Evolutionary conservation across 1,284 basidiomycete genomes (phyloP).

Genomic region (Agroathelia rolfsii): DNA sequence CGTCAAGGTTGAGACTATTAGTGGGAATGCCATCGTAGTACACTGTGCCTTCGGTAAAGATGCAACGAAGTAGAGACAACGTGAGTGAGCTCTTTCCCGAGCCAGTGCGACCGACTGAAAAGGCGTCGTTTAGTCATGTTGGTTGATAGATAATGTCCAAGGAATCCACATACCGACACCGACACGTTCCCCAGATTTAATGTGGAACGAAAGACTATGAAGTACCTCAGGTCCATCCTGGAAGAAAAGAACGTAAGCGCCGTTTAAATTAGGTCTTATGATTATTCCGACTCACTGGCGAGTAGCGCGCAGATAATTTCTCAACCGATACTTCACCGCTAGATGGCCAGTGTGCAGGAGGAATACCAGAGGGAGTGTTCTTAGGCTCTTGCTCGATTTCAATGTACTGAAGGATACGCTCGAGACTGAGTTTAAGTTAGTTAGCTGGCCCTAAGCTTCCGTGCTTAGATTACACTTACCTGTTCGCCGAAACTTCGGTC

Average conservation of each 20-base stretch:
- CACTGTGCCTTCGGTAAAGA: conserved; percentile 25
- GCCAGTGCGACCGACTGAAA: conserved; percentile 47
- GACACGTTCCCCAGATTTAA: conserved; percentile 40
- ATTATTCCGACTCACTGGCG: conserved; percentile 12
- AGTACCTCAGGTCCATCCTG: conserved; percentile 33
- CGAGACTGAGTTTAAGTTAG: conserved; percentile 24
- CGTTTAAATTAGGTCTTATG: too few relatives aligned
- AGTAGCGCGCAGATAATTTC: conserved; percentile 29
- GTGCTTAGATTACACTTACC: conserved; percentile 21
- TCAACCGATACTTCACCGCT: conserved; percentile 40
- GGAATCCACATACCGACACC: conserved; percentile 28
- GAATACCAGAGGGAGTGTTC: conserved; percentile 25
- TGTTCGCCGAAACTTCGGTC: conserved; percentile 49
- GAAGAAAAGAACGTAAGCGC: too few relatives aligned
- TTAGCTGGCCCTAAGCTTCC: neutral
- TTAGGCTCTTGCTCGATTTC: conserved; percentile 40
- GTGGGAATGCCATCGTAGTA: conserved; percentile 13
- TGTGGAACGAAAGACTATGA: conserved; percentile 34
- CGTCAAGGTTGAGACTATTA: conserved; percentile 24
- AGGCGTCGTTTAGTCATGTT: conserved; percentile 1
- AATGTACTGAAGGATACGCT: conserved; percentile 46
- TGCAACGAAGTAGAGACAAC: conserved; percentile 45
- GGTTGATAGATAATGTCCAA: conserved; percentile 5
- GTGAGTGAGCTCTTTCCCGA: conserved; percentile 41
- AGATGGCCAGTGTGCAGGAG: conserved; percentile 50